Conservation (phyloP, 371 early-diverging fungal species). For the Mortierella sp. region DNA sequence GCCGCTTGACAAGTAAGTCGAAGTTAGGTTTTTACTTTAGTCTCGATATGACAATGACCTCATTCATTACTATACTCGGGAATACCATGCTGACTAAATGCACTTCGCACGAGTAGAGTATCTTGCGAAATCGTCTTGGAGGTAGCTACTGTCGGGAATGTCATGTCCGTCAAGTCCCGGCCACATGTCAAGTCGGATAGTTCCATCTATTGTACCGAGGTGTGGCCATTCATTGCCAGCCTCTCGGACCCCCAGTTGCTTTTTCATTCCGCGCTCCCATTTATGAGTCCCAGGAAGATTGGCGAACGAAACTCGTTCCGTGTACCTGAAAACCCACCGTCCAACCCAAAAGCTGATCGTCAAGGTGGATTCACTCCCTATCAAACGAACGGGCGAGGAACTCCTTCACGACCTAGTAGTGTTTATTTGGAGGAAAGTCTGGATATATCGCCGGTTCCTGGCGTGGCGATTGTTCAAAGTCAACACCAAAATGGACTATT, state of each 20-base stretch:
- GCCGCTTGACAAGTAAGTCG: slow-evolving; percentile 56
- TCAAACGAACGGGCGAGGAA: slow-evolving; percentile 50
- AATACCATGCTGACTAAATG: neutral
- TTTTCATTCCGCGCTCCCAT: slow-evolving; percentile 43
- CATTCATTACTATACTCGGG: too few species aligned
- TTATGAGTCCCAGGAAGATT: slow-evolving; percentile 46
- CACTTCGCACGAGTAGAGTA: slow-evolving; percentile 20
- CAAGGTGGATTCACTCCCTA: slow-evolving; percentile 16
- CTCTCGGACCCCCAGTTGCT: slow-evolving; percentile 39
- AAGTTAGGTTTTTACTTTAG: neutral
- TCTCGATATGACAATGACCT: neutral
- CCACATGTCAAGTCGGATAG: slow-evolving; percentile 51
- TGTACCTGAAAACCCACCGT: neutral
- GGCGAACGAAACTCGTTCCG: slow-evolving; percentile 46
- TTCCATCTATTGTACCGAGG: slow-evolving; percentile 54
- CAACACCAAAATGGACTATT: slow-evolving; percentile 7
- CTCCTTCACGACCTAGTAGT: slow-evolving; percentile 56
- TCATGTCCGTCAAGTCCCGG: slow-evolving; percentile 46
- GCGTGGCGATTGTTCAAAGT: slow-evolving; percentile 3
- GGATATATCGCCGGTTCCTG: slow-evolving; percentile 11
- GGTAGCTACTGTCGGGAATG: slow-evolving; percentile 60
- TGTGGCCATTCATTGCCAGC: slow-evolving; percentile 57
- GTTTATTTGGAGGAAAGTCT: slow-evolving; percentile 48
- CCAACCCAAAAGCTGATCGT: slow-evolving; percentile 13
- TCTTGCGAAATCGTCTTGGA: slow-evolving; percentile 59